Evolutionary conservation across 2,329 filamentous ascomycete genomes (phyloP).

Genomic region (Scorias spongiosa): DNA sequence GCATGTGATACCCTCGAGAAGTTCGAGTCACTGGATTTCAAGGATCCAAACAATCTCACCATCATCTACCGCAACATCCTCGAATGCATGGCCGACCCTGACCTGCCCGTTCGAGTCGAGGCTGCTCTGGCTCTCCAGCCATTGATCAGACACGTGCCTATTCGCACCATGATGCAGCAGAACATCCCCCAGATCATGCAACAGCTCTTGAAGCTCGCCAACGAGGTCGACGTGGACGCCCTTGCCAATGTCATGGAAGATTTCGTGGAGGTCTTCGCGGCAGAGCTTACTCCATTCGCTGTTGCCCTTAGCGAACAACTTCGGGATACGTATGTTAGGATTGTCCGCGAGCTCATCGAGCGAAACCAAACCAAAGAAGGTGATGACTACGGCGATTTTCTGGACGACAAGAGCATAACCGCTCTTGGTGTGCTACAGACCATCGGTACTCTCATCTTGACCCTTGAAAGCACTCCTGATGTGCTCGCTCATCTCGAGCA

Average conservation of each 20-base stretch:
- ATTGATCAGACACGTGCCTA: conserved; percentile 86
- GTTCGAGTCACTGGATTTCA: conserved; percentile 93
- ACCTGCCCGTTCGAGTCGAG: conserved; percentile 83
- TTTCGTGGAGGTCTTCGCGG: conserved; percentile 96
- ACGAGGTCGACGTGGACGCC: conserved; percentile 94
- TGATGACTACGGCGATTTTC: conserved; percentile 76
- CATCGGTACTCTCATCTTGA: conserved; percentile 92
- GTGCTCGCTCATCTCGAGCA: conserved; percentile 88
- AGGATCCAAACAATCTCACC: conserved; percentile 87
- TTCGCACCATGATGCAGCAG: conserved; percentile 88
- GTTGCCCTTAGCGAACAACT: conserved; percentile 92
- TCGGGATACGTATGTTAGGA: conserved; percentile 87
- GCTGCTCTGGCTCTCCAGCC: conserved; percentile 88
- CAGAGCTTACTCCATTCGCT: conserved; percentile 89
- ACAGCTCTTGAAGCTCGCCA: conserved; percentile 88
- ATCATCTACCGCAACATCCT: conserved; percentile 94
- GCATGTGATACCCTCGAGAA: conserved; percentile 97
- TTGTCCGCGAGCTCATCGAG: conserved; percentile 80
- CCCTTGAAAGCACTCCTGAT: conserved; percentile 90
- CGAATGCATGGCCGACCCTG: conserved; percentile 90
- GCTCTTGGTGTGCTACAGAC: conserved; percentile 92
- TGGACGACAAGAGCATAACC: conserved; percentile 97
- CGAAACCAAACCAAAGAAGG: conserved; percentile 65
- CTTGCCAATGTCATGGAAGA: conserved; percentile 99
- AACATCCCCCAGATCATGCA: conserved; percentile 99